Evolutionary conservation across 768 basidiomycete genomes (phyloP).

Genomic region (Lactifluus volemus): DNA sequence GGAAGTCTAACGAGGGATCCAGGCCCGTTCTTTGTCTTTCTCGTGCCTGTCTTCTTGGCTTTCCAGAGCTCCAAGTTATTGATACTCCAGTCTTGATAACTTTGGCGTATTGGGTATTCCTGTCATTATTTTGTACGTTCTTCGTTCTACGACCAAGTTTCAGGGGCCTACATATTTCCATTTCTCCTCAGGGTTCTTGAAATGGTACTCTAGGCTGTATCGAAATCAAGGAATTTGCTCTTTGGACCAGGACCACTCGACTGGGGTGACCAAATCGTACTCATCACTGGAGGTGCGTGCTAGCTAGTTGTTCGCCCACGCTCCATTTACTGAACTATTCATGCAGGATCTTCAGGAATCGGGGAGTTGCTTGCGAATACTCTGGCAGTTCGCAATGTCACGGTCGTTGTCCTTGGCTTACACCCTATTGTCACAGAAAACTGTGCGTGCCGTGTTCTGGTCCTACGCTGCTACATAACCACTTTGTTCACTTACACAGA

Average conservation of each 20-base stretch:
- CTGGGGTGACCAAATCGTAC: constrained; percentile 85
- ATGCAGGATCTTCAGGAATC: constrained; percentile 74
- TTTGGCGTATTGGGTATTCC: constrained; percentile 43
- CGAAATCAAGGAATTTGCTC: constrained; percentile 63
- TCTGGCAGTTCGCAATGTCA: constrained; percentile 71
- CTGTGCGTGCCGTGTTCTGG: constrained; percentile 36
- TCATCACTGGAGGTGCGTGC: constrained; percentile 79
- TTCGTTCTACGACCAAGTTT: neutral
- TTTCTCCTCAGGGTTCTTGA: constrained; percentile 40
- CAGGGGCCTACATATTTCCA: constrained; percentile 6
- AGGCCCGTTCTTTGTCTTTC: constrained; percentile 82
- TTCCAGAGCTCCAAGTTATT: constrained; percentile 53
- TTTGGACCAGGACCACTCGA: constrained; percentile 54
- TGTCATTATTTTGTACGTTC: constrained; percentile 62
- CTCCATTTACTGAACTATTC: neutral
- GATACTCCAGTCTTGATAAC: constrained; percentile 46
- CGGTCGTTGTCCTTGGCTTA: constrained; percentile 80
- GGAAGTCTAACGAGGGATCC: neutral
- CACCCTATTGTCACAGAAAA: constrained; percentile 71
- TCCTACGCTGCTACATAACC: neutral
- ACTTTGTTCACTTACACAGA: constrained; percentile 37
- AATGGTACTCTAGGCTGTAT: constrained; percentile 64
- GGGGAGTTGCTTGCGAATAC: constrained; percentile 86
- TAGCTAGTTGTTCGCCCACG: neutral
- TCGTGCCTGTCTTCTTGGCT: constrained; percentile 70